Conservation (phyloP, 257 asterid genomes). For the Lycium barbarum region DNA sequence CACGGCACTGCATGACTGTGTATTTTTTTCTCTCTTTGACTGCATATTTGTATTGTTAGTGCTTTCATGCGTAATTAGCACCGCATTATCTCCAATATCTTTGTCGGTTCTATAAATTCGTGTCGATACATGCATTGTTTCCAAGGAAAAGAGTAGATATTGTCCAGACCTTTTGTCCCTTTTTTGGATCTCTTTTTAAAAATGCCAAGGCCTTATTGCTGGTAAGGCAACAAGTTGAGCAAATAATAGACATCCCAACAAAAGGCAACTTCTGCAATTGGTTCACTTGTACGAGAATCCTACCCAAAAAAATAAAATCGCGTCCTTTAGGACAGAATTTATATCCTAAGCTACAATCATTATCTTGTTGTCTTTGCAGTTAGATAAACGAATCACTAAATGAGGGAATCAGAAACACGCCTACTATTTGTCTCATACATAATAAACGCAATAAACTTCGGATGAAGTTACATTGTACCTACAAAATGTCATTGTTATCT, state of each 20-base stretch:
- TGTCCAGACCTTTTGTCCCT: background rate
- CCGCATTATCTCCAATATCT: constrained; percentile 13
- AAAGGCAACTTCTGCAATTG: constrained; percentile 7
- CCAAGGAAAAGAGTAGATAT: constrained; percentile 9
- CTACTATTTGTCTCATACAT: constrained; percentile 12
- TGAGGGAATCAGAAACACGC: background rate
- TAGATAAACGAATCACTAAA: background rate
- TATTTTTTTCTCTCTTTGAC: background rate
- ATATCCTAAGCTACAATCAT: background rate
- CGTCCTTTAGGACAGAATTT: background rate
- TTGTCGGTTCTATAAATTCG: constrained; percentile 19
- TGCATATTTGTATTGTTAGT: background rate
- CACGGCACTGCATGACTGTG: background rate
- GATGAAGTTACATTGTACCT: constrained; percentile 17
- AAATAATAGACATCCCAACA: constrained; percentile 6
- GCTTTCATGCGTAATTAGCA: constrained; percentile 13
- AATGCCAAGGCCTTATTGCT: constrained; percentile 15
- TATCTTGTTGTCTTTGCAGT: background rate
- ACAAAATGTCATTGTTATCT: background rate
- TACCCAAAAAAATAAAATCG: background rate
- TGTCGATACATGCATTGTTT: background rate
- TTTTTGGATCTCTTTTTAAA: background rate
- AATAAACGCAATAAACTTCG: constrained; percentile 12
- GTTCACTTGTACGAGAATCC: constrained; percentile 28
- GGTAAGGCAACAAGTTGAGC: background rate